These are phyloP conservation scores for Kingdonia uniflora DNA, from an alignment of 164 flowering plant genomes.

Conservation along the genomic window DNA sequence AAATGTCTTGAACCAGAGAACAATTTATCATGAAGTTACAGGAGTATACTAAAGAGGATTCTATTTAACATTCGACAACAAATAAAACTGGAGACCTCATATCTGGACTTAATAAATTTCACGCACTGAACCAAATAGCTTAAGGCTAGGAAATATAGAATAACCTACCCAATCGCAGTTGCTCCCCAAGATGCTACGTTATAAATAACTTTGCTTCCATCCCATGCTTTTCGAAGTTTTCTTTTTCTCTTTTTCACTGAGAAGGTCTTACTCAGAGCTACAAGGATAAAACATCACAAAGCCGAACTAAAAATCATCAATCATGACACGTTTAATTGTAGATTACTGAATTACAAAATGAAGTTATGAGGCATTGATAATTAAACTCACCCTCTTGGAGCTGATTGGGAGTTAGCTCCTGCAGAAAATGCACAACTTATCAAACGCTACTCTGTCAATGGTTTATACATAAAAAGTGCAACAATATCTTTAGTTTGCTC, in stretches of 20 bases:
- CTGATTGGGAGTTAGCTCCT: constrained; percentile 85
- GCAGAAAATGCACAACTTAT: too few relatives aligned
- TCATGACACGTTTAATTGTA: background rate
- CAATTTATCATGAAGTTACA: too few relatives aligned
- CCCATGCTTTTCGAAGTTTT: constrained; percentile 87
- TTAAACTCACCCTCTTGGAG: constrained; percentile 75
- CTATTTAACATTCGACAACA: too few relatives aligned
- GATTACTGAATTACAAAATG: background rate
- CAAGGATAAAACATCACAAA: constrained; percentile 1
- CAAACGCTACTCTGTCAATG: too few relatives aligned
- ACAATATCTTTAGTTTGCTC: too few relatives aligned
- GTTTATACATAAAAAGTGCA: too few relatives aligned
- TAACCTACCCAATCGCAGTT: constrained; percentile 86
- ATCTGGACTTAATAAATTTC: too few relatives aligned
- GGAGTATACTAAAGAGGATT: too few relatives aligned
- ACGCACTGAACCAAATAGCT: too few relatives aligned
- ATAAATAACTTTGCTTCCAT: constrained; percentile 83
- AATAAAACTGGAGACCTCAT: too few relatives aligned
- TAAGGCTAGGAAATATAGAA: background rate
- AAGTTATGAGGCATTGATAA: background rate
- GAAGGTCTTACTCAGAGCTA: constrained; percentile 86
- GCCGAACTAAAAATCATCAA: background rate
- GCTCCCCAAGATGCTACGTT: constrained; percentile 98
- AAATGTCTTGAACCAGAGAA: too few relatives aligned
- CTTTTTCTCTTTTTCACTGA: constrained; percentile 76